Conservation (phyloP, 345 rosid species). For the Excoecaria cochinchinensis region DNA sequence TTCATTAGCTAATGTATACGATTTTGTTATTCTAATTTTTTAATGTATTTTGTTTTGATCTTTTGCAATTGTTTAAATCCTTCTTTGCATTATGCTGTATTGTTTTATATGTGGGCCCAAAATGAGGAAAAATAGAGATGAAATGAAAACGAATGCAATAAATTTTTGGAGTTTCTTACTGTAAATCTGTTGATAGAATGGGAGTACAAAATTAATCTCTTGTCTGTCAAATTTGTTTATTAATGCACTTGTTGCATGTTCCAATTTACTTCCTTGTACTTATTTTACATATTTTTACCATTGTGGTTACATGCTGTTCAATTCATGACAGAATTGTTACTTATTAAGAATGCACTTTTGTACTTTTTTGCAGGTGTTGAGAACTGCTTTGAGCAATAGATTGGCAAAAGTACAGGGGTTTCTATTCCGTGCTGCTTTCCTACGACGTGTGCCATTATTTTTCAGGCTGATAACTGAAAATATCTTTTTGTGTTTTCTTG, state of each 20-base stretch:
- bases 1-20: background rate
- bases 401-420: constrained; percentile 98
- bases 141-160: background rate
- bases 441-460: constrained; percentile 82
- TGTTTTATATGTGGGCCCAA: background rate
- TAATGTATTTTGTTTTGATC: background rate
- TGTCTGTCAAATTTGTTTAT: background rate
- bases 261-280: background rate
- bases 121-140: background rate
- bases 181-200: background rate
- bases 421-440: constrained; percentile 93
- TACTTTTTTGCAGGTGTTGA: constrained; percentile 59
- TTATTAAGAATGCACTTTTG: constrained; percentile 1
- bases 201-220: too few relatives aligned
- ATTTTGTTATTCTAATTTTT: background rate
- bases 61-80: background rate
- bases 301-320: background rate
- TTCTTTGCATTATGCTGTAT: background rate
- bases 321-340: background rate
- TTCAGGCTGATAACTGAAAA: constrained; percentile 85
- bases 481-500: constrained; percentile 80
- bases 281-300: background rate
- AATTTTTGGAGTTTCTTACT: background rate
- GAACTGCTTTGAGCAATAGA: constrained; percentile 89
- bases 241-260: background rate